Percentiles rank a stretch among this genome's conserved stretches.
phyloP scores from a whole-genome alignment of 371 early-diverging fungal species.

The Choanephora cucurbitarum region DNA sequence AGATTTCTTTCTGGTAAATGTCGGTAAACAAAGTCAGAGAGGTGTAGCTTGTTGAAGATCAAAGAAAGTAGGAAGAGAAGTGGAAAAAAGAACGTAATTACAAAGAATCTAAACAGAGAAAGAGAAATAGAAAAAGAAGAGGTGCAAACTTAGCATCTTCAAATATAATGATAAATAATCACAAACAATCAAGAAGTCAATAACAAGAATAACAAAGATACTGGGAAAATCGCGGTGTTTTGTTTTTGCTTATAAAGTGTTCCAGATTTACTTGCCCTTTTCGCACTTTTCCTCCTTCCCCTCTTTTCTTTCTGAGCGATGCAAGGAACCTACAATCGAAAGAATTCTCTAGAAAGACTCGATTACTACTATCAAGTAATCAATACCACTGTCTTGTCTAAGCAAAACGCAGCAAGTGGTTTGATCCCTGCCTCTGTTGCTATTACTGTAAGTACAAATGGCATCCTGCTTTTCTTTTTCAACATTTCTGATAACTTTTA shows the following conservation, averaged over 20 bases:
- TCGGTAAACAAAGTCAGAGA: background rate
- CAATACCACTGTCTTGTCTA: constrained; percentile 71
- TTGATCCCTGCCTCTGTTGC: constrained; percentile 90
- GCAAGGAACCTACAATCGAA: constrained; percentile 20
- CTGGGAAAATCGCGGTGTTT: background rate
- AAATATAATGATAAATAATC: background rate
- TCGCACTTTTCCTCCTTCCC: constrained; percentile 8
- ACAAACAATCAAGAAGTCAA: background rate
- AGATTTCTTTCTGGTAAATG: background rate
- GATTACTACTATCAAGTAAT: constrained; percentile 80
- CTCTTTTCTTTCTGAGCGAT: constrained; percentile 1
- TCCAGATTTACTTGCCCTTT: constrained; percentile 2
- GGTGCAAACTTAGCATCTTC: background rate
- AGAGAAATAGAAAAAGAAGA: background rate
- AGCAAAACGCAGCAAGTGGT: constrained; percentile 86
- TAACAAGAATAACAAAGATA: background rate
- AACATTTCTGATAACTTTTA: background rate
- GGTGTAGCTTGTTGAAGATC: background rate
- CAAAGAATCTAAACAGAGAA: background rate
- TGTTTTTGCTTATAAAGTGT: constrained; percentile 2
- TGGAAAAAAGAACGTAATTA: background rate
- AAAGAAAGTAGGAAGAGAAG: too few relatives aligned
- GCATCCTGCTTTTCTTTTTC: background rate
- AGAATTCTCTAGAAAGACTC: constrained; percentile 52
- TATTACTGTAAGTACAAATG: constrained; percentile 57